Conservation (phyloP, 2,329 filamentous ascomycete species). For the Aspergillus cejpii region DNA sequence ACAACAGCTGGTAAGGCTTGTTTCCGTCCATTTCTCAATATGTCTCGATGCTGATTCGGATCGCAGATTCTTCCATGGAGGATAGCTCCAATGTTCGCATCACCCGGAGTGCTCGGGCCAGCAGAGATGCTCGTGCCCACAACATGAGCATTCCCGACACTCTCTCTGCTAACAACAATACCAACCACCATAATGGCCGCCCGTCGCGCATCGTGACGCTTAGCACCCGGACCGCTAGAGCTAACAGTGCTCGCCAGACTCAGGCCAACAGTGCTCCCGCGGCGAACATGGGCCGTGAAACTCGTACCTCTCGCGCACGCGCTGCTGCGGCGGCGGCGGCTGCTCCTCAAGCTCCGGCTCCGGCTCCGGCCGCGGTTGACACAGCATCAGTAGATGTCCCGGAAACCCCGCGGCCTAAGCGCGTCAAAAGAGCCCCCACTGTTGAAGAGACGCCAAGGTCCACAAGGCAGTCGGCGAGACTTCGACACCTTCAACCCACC, state of each 20-base stretch:
- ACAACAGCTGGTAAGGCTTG: constrained; percentile 20
- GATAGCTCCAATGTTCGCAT: constrained; percentile 16
- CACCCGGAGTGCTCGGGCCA: constrained; percentile 21
- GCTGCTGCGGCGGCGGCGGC: constrained; percentile 8
- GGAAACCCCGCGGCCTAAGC: constrained; percentile 30
- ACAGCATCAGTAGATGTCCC: constrained; percentile 13
- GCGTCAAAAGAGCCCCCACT: constrained; percentile 25
- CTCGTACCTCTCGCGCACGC: constrained; percentile 20
- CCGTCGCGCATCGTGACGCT: constrained; percentile 22
- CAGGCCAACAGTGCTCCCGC: constrained; percentile 2
- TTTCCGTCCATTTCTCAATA: background rate
- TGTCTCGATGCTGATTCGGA: constrained; percentile 7
- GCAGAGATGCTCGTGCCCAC: constrained; percentile 19
- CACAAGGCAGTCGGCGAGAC: constrained; percentile 32
- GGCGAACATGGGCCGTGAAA: constrained; percentile 17
- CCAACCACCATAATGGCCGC: constrained; percentile 10
- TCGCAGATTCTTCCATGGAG: constrained; percentile 14
- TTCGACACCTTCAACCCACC: constrained; percentile 20
- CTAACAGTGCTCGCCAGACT: constrained; percentile 8
- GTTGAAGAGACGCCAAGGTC: constrained; percentile 30
- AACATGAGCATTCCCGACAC: constrained; percentile 2
- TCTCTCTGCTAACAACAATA: constrained; percentile 8
- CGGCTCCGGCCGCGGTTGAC: constrained; percentile 8
- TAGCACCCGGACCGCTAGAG: constrained; percentile 14
- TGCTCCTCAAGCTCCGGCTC: background rate